phyloP scores from a whole-genome alignment of 371 early-diverging fungal species.

The Rhizopus delemar region DNA sequence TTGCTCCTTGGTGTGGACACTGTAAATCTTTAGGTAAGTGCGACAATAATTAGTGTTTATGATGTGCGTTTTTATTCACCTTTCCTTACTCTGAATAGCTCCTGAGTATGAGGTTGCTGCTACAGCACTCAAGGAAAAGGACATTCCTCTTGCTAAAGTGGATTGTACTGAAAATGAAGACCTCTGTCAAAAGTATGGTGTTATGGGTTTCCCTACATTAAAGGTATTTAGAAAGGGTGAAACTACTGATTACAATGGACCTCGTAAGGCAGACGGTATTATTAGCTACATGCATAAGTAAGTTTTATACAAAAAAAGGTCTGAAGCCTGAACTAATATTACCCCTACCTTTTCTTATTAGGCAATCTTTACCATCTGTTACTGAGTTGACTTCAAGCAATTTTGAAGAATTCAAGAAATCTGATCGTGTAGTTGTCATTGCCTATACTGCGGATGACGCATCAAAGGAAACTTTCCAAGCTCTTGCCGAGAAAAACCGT shows the following conservation, averaged over 20 bases:
- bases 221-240: conserved; percentile 83
- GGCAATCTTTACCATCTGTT: conserved; percentile 83
- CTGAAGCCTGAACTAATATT: conserved; percentile 28
- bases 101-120: conserved; percentile 94
- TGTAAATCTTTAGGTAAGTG: conserved; percentile 78
- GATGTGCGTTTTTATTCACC: no score
- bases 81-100: conserved; percentile 41
- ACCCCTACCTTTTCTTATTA: no score
- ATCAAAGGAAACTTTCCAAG: conserved; percentile 56
- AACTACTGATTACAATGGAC: conserved; percentile 75
- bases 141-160: conserved; percentile 86
- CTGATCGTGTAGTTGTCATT: conserved; percentile 87
- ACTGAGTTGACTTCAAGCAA: conserved; percentile 62
- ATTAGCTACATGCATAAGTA: conserved; percentile 81
- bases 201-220: conserved; percentile 92
- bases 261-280: conserved; percentile 81
- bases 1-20: conserved; percentile 95
- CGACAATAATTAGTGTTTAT: background rate
- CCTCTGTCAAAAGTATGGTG: conserved; percentile 76
- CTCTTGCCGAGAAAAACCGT: conserved; percentile 74
- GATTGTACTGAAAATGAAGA: conserved; percentile 90
- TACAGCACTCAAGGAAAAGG: conserved; percentile 66
- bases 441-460: conserved; percentile 74
- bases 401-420: conserved; percentile 71
- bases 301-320: conserved; percentile 21